phyloP scores from a whole-genome alignment of 2,329 filamentous ascomycete species.

The Coleophoma cylindrospora region DNA sequence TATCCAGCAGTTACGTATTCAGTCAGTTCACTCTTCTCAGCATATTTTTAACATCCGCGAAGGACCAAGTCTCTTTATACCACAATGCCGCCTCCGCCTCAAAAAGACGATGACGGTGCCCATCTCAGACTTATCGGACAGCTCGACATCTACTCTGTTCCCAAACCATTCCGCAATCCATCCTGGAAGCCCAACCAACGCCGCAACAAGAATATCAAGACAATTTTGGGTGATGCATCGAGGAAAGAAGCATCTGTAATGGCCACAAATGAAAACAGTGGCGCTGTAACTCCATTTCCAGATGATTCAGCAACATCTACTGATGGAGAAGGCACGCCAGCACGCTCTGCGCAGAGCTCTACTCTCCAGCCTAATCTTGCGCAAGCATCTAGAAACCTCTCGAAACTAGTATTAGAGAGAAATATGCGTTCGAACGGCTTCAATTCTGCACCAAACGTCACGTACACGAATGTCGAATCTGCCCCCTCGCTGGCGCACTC shows the following conservation, averaged over 20 bases:
- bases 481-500: constrained; percentile 82
- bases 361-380: constrained; percentile 65
- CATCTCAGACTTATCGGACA: constrained; percentile 84
- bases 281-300: constrained; percentile 62
- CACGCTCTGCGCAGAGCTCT: constrained; percentile 30
- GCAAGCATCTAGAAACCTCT: constrained; percentile 83
- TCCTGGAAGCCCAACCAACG: constrained; percentile 90
- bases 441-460: constrained; percentile 58
- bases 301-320: constrained; percentile 51
- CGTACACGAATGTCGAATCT: constrained; percentile 95
- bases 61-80: too few species aligned
- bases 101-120: constrained; percentile 54
- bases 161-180: constrained; percentile 85
- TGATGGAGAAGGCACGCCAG: constrained; percentile 39
- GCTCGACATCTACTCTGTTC: constrained; percentile 83
- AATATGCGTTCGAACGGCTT: constrained; percentile 47
- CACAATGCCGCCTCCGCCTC: constrained; percentile 22
- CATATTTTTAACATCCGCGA: too few species aligned
- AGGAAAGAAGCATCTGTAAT: constrained; percentile 85
- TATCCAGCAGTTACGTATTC: too few species aligned
- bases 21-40: too few species aligned
- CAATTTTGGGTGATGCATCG: constrained; percentile 84
- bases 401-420: constrained; percentile 84
- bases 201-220: constrained; percentile 98
- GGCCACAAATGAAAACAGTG: constrained; percentile 77